A percentile compares a stretch with the other conserved stretches of the same genome.
Conservation (phyloP, 805 yeast species). For the Ogataea populi-albae region DNA sequence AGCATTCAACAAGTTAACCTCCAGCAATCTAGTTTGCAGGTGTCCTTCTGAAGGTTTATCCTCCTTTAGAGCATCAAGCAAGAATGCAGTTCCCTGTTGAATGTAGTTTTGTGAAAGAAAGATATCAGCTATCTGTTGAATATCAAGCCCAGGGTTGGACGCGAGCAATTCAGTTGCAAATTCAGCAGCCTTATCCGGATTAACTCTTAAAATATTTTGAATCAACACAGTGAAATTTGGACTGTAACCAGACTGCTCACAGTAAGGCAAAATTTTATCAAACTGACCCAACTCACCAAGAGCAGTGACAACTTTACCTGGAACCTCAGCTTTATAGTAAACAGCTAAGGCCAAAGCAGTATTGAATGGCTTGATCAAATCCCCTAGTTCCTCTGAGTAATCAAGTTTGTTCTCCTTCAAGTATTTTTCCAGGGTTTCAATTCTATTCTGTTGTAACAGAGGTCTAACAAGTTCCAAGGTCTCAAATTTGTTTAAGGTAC, state of each 20-base stretch:
- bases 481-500: slow-evolving; percentile 88
- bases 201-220: slow-evolving; percentile 85
- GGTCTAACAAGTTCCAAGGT: slow-evolving; percentile 94
- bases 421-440: slow-evolving; percentile 93
- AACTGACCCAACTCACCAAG: slow-evolving; percentile 95
- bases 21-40: slow-evolving; percentile 89
- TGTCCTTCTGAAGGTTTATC: slow-evolving; percentile 95
- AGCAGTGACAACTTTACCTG: slow-evolving; percentile 85
- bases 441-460: slow-evolving; percentile 91
- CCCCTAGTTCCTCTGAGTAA: slow-evolving; percentile 96
- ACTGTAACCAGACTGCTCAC: slow-evolving; percentile 80
- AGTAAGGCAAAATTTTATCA: slow-evolving; percentile 91
- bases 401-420: slow-evolving; percentile 91
- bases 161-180: slow-evolving; percentile 84
- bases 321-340: slow-evolving; percentile 77
- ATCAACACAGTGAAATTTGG: slow-evolving; percentile 90
- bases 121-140: slow-evolving; percentile 87
- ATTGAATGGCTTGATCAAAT: slow-evolving; percentile 86
- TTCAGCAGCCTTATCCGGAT: slow-evolving; percentile 98
- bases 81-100: slow-evolving; percentile 97
- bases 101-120: slow-evolving; percentile 91
- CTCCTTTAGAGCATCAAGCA: slow-evolving; percentile 90
- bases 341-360: slow-evolving; percentile 85
- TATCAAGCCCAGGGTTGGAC: slow-evolving; percentile 61
- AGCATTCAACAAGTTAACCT: slow-evolving; percentile 89